Base-by-base conservation (phyloP, 768 basidiomycete genomes). In the Tulasnella calospora region DNA sequence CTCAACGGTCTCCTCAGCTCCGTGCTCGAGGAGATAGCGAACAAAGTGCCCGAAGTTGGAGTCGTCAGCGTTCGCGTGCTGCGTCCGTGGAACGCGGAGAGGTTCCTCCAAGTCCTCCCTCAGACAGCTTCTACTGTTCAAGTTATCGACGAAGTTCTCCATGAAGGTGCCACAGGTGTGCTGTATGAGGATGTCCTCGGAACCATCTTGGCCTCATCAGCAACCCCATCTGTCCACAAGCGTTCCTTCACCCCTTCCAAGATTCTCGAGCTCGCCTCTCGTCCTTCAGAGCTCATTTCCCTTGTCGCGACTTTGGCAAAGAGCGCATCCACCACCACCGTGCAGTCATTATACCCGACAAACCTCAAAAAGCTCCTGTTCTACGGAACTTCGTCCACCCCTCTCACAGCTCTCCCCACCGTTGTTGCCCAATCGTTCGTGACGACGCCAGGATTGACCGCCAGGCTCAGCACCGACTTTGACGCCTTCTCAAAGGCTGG, bases 1-100 rank as follows among this genome's bases (percentile, higher is more conserved):
- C 85, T 91, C 79, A 96, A 96, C 81, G 90, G 94, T 0, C 91
- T 93, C 2, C 84, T 94, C 47, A 92, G 94, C n/a, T 85, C 90
- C 47, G 85, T 86, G 44, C 88, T 90, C 30, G 89, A 90, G 80
- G 87, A 89, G 0, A 83, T 90, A 15, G 87, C 88, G 17, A 81
- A 83, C 51, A 84, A 83, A 51, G 81, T 84, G 0, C 80, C 86
- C 12, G 89, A 90, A 15, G 83, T 94, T 13, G 94, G 90, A 2
- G 87, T 92, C 0, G 86, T 96, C 77, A 84, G 88, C 69, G 91
- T 95, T 74, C 91, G 92, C 80, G 90, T 94, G n/a, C 87, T 94
- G 74, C 89, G 93, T 71, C 93, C 95, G 33, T 96, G 95, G 95
- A 86, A 89, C 81, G 89, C 91, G 79, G 85, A 86, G 27, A 88